Evolutionary conservation across 2,329 filamentous ascomycete species (phyloP).

Genomic region (Emericellopsis cladophorae): DNA sequence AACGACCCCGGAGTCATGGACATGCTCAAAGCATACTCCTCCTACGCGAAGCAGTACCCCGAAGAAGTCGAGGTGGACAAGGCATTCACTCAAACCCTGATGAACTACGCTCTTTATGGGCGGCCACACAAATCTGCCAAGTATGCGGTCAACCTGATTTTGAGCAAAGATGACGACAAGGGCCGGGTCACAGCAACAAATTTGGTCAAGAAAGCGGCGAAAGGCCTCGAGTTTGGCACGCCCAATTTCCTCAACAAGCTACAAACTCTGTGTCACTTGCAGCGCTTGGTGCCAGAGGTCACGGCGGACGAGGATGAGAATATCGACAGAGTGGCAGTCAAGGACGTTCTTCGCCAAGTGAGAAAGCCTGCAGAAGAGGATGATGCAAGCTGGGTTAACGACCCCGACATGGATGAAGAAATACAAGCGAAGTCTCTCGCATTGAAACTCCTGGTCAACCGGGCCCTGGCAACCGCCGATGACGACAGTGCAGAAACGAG

Average conservation of each 20-base stretch:
- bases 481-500: conserved; percentile 36
- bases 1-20: conserved; percentile 73
- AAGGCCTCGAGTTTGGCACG: conserved; percentile 60
- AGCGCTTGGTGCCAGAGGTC: conserved; percentile 60
- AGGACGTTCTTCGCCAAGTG: conserved; percentile 60
- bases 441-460: conserved; percentile 76
- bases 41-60: conserved; percentile 78
- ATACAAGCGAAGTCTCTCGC: conserved; percentile 74
- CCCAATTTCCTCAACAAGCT: conserved; percentile 66
- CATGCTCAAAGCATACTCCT: conserved; percentile 85
- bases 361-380: conserved; percentile 46
- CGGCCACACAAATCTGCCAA: conserved; percentile 76
- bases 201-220: conserved; percentile 62
- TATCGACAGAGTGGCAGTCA: conserved; percentile 68
- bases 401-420: conserved; percentile 63
- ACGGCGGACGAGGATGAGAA: conserved; percentile 61
- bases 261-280: conserved; percentile 60
- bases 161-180: conserved; percentile 62
- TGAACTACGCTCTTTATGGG: conserved; percentile 73
- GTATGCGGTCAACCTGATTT: conserved; percentile 82
- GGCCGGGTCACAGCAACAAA: conserved; percentile 74
- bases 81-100: conserved; percentile 69
- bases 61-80: conserved; percentile 71
- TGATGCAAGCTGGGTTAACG: conserved; percentile 54
- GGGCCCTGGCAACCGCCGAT: conserved; percentile 51